Evolutionary conservation across 2,329 filamentous ascomycete genomes (phyloP).

Genomic region (Colletotrichum magnum): DNA sequence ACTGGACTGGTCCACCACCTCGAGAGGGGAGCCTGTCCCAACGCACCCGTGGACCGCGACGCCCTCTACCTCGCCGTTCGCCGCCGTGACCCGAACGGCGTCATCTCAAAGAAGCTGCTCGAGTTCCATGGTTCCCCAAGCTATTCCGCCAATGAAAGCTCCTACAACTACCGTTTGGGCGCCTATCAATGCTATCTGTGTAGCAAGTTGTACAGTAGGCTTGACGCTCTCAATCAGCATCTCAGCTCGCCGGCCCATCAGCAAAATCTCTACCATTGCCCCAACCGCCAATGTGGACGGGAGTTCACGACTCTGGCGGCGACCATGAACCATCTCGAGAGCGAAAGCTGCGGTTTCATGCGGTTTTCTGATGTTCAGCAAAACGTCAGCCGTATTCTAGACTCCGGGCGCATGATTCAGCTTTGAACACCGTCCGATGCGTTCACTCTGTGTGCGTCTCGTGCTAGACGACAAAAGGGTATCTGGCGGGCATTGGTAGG

Average conservation of each 20-base stretch:
- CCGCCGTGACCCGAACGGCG: conserved; percentile 59
- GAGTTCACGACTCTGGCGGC: conserved; percentile 56
- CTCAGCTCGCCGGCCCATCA: conserved; percentile 63
- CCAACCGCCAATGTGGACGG: conserved; percentile 48
- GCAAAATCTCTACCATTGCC: conserved; percentile 56
- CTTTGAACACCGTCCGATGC: neutral
- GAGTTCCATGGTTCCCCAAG: conserved; percentile 55
- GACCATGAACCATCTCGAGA: conserved; percentile 60
- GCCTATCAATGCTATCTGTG: conserved; percentile 67
- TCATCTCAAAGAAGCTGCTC: conserved; percentile 66
- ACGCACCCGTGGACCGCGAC: conserved; percentile 62
- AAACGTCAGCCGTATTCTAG: conserved; percentile 23
- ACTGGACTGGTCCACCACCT: conserved; percentile 70
- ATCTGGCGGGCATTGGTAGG: no score
- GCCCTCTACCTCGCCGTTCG: conserved; percentile 61
- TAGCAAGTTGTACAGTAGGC: conserved; percentile 45
- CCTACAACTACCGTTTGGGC: conserved; percentile 46
- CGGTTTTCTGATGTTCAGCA: conserved; percentile 54
- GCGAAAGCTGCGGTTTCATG: conserved; percentile 55
- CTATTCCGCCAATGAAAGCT: conserved; percentile 57
- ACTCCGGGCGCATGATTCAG: neutral
- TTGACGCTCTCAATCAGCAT: conserved; percentile 63
- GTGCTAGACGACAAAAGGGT: no score
- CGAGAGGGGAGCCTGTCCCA: conserved; percentile 66
- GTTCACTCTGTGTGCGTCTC: no score